A percentile compares a stretch with the other conserved stretches of the same genome.
Evolutionary conservation across 1,139 yeast species (phyloP).

Genomic region (Candida sp.): DNA sequence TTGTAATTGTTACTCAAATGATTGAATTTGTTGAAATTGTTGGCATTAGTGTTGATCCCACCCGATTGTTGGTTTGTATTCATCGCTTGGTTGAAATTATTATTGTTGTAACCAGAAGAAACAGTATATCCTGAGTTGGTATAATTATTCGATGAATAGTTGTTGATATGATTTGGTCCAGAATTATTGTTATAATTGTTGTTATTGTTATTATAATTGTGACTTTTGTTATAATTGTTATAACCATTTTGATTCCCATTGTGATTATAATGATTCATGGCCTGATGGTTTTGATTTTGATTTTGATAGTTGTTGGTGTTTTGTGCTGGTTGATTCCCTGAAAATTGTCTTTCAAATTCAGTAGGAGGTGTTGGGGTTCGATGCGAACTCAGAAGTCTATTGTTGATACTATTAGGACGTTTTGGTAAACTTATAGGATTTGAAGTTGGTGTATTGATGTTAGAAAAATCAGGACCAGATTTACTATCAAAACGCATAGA

Average conservation of each 20-base stretch:
- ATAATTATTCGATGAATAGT: background rate
- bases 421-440: conserved; percentile 20
- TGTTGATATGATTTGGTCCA: background rate
- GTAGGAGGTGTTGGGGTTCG: conserved; percentile 26
- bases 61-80: background rate
- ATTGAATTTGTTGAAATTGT: background rate
- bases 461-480: conserved; percentile 17
- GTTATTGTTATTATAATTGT: conserved; percentile 2
- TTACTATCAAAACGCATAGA: conserved; percentile 23
- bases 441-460: conserved; percentile 16
- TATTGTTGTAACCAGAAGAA: conserved; percentile 1
- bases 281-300: conserved; percentile 2
- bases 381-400: conserved; percentile 13
- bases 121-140: background rate
- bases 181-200: background rate
- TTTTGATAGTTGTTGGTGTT: conserved; percentile 7
- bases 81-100: background rate
- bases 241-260: conserved; percentile 2
- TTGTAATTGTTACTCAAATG: background rate
- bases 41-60: background rate
- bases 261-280: conserved; percentile 6
- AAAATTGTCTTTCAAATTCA: background rate
- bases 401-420: conserved; percentile 11
- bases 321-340: conserved; percentile 3
- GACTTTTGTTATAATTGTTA: conserved; percentile 4